phyloP scores from a whole-genome alignment of 2,329 filamentous ascomycete species.

The Nemania diffusa region DNA sequence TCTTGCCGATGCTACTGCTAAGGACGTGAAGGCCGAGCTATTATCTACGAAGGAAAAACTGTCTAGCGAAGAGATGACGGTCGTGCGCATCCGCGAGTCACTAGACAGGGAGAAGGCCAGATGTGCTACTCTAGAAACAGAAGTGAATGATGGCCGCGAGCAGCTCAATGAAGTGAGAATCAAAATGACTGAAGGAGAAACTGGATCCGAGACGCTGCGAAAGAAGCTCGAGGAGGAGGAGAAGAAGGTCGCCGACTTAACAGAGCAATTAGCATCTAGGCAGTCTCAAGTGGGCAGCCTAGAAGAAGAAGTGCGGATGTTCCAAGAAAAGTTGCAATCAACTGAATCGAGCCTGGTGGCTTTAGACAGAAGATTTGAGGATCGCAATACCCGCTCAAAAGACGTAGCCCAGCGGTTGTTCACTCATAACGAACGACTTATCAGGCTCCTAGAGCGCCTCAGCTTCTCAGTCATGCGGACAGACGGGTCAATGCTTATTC shows the following conservation, averaged over 20 bases:
- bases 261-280: constrained; percentile 77
- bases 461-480: constrained; percentile 84
- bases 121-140: constrained; percentile 63
- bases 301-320: constrained; percentile 77
- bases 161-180: constrained; percentile 75
- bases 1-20: constrained; percentile 64
- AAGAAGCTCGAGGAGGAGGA: constrained; percentile 82
- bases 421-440: constrained; percentile 84
- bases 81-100: constrained; percentile 64
- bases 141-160: constrained; percentile 71
- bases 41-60: constrained; percentile 63
- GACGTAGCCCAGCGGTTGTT: constrained; percentile 87
- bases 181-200: constrained; percentile 84
- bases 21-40: constrained; percentile 68
- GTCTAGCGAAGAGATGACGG: constrained; percentile 61
- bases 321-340: constrained; percentile 71
- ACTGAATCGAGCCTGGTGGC: constrained; percentile 63
- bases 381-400: constrained; percentile 77
- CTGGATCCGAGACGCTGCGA: constrained; percentile 80
- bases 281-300: constrained; percentile 79
- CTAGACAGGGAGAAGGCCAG: constrained; percentile 65
- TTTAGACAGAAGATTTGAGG: constrained; percentile 69
- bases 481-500: constrained; percentile 77
- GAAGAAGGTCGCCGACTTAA: constrained; percentile 71
- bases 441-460: constrained; percentile 83